Base-by-base conservation (phyloP, 2,329 filamentous ascomycete species). In the Diatrype stigma region DNA sequence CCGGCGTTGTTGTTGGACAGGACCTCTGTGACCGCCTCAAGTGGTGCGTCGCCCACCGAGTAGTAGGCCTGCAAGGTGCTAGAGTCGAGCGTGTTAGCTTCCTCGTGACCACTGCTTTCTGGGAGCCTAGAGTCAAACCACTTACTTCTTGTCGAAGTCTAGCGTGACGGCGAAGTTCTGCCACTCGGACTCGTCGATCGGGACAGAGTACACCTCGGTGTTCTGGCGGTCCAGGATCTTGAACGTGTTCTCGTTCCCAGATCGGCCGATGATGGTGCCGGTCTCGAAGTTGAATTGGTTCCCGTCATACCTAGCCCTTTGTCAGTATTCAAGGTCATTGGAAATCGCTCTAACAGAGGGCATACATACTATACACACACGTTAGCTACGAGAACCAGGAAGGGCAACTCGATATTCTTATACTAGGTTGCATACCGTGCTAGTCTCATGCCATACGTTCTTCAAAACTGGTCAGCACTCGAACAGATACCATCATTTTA, bases 121-220 rank as follows among this genome's bases (percentile, higher is more conserved):
- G n/a, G 44, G 17, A 35, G 35, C 30, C 48, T 7, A 14, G 38
- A 44, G 26, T 30, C 35, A 26, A 35, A 6, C 23, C 50, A 60
- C 74, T 53, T 65, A 81, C 78, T 82, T 82, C 57, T 75, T 71
- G 38, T 63, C 63, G 56, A 79, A 84, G 60, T 84, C 76, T 17
- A 83, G 64, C 10, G 73, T 78, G 35, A 82, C 59, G 19, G 78
- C 81, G 69, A 84, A 84, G 66, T 84, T 84, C 63, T 85, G 80
- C 80, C 80, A 84, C 17, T 70, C 70, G 32, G 64, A 68, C 26
- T 64, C 58, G 38, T 76, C 72, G 42, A 81, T 65, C 5, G 68
- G 63, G 12, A 68, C 71, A 23, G 66, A 69, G 69, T 70, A 74
- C 37, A 74, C 61, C 60, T 69, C 59, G 44, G 60, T 62, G 61